A percentile compares a stretch with the other conserved stretches of the same genome.
These are phyloP conservation scores for Colletotrichum sp. DNA, from an alignment of 2,329 filamentous ascomycete species.

Conservation along the genomic window DNA sequence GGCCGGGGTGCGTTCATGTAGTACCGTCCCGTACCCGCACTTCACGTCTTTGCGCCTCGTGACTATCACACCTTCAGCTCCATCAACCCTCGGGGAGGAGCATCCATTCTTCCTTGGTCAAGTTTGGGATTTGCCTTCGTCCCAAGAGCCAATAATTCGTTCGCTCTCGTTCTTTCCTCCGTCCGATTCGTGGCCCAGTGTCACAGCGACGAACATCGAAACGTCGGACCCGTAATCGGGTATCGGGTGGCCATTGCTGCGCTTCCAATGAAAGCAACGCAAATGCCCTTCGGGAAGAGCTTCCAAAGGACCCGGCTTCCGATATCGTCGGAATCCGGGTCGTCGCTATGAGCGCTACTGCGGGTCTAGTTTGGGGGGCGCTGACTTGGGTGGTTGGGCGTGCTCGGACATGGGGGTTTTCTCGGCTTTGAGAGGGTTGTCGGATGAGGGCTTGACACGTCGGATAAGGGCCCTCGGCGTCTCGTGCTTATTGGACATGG, in stretches of 20 bases:
- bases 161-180: not conserved
- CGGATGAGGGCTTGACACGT: conserved; percentile 14
- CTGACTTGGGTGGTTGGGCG: not conserved
- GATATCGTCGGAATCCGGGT: not conserved
- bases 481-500: not conserved
- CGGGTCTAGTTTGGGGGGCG: not conserved
- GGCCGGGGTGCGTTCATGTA: not conserved
- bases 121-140: not conserved
- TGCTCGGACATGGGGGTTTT: not conserved
- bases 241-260: not conserved
- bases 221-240: conserved; percentile 12
- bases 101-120: not conserved
- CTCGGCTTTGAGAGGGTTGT: not conserved
- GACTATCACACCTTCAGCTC: not conserved
- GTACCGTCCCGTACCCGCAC: not conserved
- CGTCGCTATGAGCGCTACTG: not conserved
- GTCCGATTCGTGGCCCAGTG: not conserved
- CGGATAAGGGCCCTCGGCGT: not conserved
- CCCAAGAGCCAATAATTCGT: not conserved
- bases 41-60: not conserved
- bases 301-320: not conserved
- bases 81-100: not conserved
- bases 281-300: not conserved
- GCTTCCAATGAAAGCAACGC: not conserved
- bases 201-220: not conserved